Conservation (phyloP, 352 stramenopile genomes). For the Phytophthora foliorum region DNA sequence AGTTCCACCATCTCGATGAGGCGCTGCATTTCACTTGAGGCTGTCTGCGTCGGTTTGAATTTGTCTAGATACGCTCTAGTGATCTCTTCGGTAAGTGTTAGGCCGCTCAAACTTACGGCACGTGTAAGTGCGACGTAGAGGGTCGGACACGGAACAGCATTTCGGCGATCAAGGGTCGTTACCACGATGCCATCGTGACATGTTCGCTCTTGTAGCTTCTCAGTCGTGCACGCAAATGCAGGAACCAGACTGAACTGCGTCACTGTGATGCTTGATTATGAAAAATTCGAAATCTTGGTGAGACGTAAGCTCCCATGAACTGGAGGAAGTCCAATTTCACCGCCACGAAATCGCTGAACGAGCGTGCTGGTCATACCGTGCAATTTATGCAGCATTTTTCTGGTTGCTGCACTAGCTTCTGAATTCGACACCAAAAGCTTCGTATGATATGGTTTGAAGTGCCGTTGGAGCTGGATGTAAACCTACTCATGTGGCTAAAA, state of each 20-base stretch:
- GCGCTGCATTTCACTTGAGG: background rate
- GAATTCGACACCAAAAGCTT: background rate
- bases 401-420: background rate
- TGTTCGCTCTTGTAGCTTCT: background rate
- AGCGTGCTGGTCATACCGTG: background rate
- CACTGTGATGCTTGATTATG: background rate
- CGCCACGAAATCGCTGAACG: background rate
- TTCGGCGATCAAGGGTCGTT: background rate
- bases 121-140: background rate
- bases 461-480: too few species aligned
- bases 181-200: conserved; percentile 1
- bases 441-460: background rate
- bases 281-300: background rate
- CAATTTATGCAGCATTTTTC: background rate
- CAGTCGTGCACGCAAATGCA: conserved; percentile 3
- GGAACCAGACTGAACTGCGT: conserved; percentile 1
- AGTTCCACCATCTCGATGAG: background rate
- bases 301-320: background rate
- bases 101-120: background rate
- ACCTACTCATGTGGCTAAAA: too few species aligned
- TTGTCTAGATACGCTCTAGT: background rate
- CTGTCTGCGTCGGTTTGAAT: background rate
- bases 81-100: background rate
- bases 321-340: background rate
- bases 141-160: background rate